Evolutionary conservation across 495 filamentous ascomycete genomes (phyloP), one percentile per base, ranked within the genome.

Genomic region (Penicillium roqueforti): DNA sequence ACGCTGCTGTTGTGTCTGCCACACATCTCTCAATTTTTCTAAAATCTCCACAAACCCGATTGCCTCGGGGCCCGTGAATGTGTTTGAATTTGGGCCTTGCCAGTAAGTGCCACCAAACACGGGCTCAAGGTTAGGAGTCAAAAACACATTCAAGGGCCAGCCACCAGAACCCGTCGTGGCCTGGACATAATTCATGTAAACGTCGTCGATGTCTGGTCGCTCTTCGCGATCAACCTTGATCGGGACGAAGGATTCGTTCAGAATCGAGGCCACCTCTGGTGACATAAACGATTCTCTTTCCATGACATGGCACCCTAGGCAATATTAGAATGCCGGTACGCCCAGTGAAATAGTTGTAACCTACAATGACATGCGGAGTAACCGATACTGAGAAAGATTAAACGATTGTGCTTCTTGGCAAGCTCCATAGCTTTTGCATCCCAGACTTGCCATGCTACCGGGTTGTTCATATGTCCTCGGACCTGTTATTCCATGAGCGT

Each of bases 121-220:
- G 1, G 93, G 93, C 56, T 96, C 87, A 6, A 97, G 80, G 60
- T 92, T 84, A 0, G 95, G 95, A 0, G 95, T 97, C 23, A 97
- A 77, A 65, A 98, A 97, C 19, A 97, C 89, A 67, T 97, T 97
- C 41, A 98, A 77, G 10, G 93, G 93, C 95, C 95, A 98, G 23
- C 93, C 93, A 3, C 91, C 95, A 2, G 86, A 90, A 18, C 90
- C 91, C 32, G 86, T 95, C 14, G 92, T 92, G 5, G 92, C 92
- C 74, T 96, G 89, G 28, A 95, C 89, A 73, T 95, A 98, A 72
- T 96, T 96, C 88, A 97, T 95, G 67, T 97, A 98, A 53, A 97
- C 91, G 47, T 90, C 86, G 66, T 98, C 93, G 59, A 97, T 83
- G 67, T 97, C 92, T 2, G 95, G 93, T 31, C 92, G 86, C 68